Base-by-base conservation (phyloP, 202 grass and related monocot genomes). In the Thinopyrum obtusiflorum region DNA sequence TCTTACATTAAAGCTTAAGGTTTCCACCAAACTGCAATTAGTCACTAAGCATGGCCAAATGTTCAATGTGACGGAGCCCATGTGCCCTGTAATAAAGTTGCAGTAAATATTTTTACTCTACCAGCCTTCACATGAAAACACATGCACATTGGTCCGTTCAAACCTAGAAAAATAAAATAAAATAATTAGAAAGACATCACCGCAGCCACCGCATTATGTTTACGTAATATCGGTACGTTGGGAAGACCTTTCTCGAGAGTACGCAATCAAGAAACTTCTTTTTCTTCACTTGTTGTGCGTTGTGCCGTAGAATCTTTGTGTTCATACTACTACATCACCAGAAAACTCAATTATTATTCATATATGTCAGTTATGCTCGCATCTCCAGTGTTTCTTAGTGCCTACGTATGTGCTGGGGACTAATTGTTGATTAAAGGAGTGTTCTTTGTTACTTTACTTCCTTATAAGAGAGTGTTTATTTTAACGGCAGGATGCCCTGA, bases 261-360 rank as follows among this genome's bases (percentile, higher is more conserved):
- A 80, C 68, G 37, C 62, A 33, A 77, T 32, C 4, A 80, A 49
- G 39, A 36, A 31, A 24, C 7, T 35, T 47, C 0, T 80, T 70
- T 62, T 82, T 42, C 1, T 36, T 32, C 73, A 76, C 46, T 28
- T 33, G 31, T 2, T 65, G 15, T 46, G 65, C 15, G 55, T 25
- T 17, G 75, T 63, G 49, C 57, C 24, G 4, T 35, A 65, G 89
- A 64, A 91, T 88, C 76, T 84, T 6, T 84, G 23, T 27, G 89
- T 77, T 84, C 89, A 87, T 78, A 84, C 81, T 67, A 17, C 70
- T 67, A 17, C 70, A 31, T 76, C 17, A 28, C 60, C 5, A 15
- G 23, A 79, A 66, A 32, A 83, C 81, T 74, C 51, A 26, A 73
- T 46, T 73, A 27, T 25, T 70, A 37, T 31, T 6, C 29, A 14